Conservation (phyloP, 768 basidiomycete genomes). For the Leccinum boreale region DNA sequence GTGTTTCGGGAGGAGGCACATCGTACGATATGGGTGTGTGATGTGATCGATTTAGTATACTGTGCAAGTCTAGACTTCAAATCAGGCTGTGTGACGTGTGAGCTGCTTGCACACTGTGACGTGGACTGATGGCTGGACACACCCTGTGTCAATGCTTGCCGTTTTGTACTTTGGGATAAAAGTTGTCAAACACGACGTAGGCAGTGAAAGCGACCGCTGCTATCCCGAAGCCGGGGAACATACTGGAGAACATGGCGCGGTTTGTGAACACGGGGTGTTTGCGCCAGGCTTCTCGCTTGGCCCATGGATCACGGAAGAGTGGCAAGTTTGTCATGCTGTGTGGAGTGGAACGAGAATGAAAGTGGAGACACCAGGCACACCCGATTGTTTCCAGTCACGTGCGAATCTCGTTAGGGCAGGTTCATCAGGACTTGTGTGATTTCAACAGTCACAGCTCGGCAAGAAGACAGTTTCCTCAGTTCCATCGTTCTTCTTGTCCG, state of each 20-base stretch:
- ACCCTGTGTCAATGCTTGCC: constrained; percentile 19
- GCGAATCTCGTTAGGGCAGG: constrained; percentile 54
- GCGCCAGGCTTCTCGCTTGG: constrained; percentile 89
- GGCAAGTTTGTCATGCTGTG: constrained; percentile 59
- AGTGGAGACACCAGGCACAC: background rate
- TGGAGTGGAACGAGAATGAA: constrained; percentile 8
- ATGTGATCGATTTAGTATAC: background rate
- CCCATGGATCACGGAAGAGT: constrained; percentile 93
- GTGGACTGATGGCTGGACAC: background rate
- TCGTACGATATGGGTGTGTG: background rate
- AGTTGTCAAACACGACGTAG: constrained; percentile 84
- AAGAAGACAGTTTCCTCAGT: constrained; percentile 26
- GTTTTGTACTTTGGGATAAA: constrained; percentile 43
- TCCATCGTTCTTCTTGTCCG: constrained; percentile 18
- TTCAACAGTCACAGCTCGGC: constrained; percentile 20
- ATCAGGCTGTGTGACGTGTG: constrained; percentile 3
- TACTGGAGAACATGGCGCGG: constrained; percentile 80
- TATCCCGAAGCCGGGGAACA: constrained; percentile 95
- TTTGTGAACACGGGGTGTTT: constrained; percentile 86
- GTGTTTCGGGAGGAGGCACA: background rate
- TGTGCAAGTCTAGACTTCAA: constrained; percentile 5
- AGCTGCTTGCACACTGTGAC: background rate
- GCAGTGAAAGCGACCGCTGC: constrained; percentile 89
- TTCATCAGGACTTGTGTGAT: constrained; percentile 42
- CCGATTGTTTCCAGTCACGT: constrained; percentile 23